Evolutionary conservation across 2,329 filamentous ascomycete species (phyloP), one percentile per base, ranked within the genome.

Genomic region (Alternaria infectoria): DNA sequence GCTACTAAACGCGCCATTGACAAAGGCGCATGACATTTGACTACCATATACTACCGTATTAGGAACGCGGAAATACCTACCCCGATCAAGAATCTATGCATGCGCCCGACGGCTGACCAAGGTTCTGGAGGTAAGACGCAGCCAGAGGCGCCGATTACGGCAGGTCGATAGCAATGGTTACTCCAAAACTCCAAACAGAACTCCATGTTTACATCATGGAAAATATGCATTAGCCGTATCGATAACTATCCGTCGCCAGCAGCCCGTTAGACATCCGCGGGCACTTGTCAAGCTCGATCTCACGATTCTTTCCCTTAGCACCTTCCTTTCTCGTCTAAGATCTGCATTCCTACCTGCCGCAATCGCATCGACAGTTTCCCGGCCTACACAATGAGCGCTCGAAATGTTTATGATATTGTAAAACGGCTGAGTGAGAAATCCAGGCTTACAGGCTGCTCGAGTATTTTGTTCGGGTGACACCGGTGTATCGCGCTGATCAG

Each of bases 321-420:
- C 71, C 71, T 74, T 69, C 71, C 71, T 69, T 23, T 58, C 65
- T 49, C 11, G 51, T 57, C 12, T 44, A 68, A 21, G 67, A 61
- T 55, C 40, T 36, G 51, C 58, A 57, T 21, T 57, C 50, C 52
- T 47, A 61, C 54, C 57, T 63, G 47, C 49, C 54, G 56, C 23
- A 26, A 51, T 47, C 36, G 44, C 36, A 47, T n/a, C 25, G 32
- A 3, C 57, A 45, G 12, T 25, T 46, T 26, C 10, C 7, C 21
- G 44, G 49, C 25, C 23, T 61, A 30, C 47, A 54, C 30, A 45
- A 51, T 40, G 45, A 28, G 13, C 40, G 13, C 6, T 30, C 17
- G 12, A 25, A 10, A 13, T 23, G 11, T 32, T 21, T 23, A 5
- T 32, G 1, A 19, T 46, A 8, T 8, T 36, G 8, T 12, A 19